A percentile compares a stretch with the other conserved stretches of the same genome.
Evolutionary conservation across 345 rosid species (phyloP).

Genomic region (Rhodamnia rubescens): DNA sequence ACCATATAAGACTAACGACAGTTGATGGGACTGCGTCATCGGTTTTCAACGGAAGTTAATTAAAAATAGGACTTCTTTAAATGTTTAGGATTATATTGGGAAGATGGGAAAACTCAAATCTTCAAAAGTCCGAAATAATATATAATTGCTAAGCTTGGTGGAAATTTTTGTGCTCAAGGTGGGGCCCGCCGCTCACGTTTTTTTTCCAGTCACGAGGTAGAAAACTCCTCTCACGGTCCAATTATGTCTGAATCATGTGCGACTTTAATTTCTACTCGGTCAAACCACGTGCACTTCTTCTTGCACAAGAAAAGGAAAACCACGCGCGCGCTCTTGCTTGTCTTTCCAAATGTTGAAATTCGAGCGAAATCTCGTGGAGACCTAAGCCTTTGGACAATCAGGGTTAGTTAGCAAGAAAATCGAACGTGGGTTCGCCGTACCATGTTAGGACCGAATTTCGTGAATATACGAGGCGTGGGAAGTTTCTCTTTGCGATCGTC

Average conservation of each 20-base stretch:
- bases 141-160: not conserved
- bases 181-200: not conserved
- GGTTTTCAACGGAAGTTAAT: not conserved
- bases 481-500: not conserved
- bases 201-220: not conserved
- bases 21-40: not conserved
- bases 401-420: not conserved
- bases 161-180: not conserved
- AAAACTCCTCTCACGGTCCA: not conserved
- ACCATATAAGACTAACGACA: not conserved
- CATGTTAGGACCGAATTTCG: no score
- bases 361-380: not conserved
- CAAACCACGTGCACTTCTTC: not conserved
- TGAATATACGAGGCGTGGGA: no score
- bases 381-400: not conserved
- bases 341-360: not conserved
- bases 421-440: not conserved
- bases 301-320: not conserved
- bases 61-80: not conserved
- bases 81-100: no score
- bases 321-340: not conserved
- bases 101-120: no score
- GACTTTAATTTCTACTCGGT: not conserved
- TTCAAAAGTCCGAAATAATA: not conserved
- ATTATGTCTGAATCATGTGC: not conserved